Evolutionary conservation across 768 basidiomycete species (phyloP), one percentile per base, ranked within the genome.

Genomic region (Termitomyces sp.): DNA sequence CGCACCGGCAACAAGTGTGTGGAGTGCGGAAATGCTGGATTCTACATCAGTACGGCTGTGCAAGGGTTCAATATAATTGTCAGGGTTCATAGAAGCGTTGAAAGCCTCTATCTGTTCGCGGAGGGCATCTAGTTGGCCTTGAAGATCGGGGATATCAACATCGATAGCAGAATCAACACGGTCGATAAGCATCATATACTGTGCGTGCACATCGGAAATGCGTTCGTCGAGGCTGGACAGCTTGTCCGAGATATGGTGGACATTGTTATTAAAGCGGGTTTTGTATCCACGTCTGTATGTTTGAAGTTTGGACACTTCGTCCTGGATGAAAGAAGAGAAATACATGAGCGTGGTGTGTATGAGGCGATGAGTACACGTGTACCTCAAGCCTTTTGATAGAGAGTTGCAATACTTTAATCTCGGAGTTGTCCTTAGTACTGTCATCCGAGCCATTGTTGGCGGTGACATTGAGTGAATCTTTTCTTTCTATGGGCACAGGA

Each of bases 1-100:
- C 60, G 56, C 61, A 82, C 83, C 81, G 38, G 70, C 70, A 12
- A 80, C 70, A 9, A 83, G 65, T 42, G 65, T 69, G 28, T 65
- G 68, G 56, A 83, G 64, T 6, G 69, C 72, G 16, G 68, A 60
- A 13, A 77, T 69, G 58, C 69, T 73, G 13, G 69, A 64, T 58
- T 69, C 66, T 42, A 68, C 65, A 30, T 68, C 70, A 7, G 65
- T 65, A 46, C 63, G 67, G 22, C 70, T 68, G 16, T 57, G 53
- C 58, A 64, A 49, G 57, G 54, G 47, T 36, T 53, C 30, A 22
- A 18, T 6, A 35, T 57, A 49, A 32, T 18, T 48, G 28, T 64
- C 59, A 30, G 35, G 26, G 18, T 22, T 48, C 24, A 47, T 54
- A 24, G 51, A 9, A 14, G 58, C 38, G 8, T 54, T 47, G 16